Base-by-base conservation (phyloP, 2,329 filamentous ascomycete genomes). In the Parasarocladium wereldwijsianum region DNA sequence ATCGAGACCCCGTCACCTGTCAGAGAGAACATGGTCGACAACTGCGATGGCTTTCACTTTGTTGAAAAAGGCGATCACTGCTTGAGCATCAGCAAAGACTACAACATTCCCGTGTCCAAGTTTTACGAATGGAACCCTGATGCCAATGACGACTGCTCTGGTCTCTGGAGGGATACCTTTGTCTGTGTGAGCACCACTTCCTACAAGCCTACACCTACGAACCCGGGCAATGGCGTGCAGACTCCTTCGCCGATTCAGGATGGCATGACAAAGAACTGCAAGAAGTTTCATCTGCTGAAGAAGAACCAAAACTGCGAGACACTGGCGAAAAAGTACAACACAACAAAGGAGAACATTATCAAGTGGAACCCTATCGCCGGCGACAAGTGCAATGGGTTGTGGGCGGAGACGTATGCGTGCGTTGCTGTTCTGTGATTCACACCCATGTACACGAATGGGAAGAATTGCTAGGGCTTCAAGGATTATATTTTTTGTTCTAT, bases 1-100 rank as follows among this genome's bases (percentile, higher is more conserved):
- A 29, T 40, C 25, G 14, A n/a, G 6, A 41, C 39, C 11, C 27
- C 27, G 17, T 7, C 27, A 15, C 27, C 27, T 21, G 20, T 13
- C 9, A 35, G 36, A 32, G 5, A 8, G 12, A 31, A 34, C 20
- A 41, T 42, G 34, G 31, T 31, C 8, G 16, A 12, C 7, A 36
- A 29, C 25, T 42, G 38, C 34, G 40, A 38, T 19, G 35, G 20
- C 19, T 42, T 38, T 26, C 29, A 43, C 20, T 23, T 29, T 2
- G 28, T 38, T 9, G 17, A 29, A 13, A 11, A 17, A 6, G 29
- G 29, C 4, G 32, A 36, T 20, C 31, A 21, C 2, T 40, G 40
- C 26, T 27, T 26, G 14, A 13, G 5, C 7, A 34, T 38, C 8
- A 24, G 29, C 23, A 15, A 13, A 8, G n/a, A 17, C 9, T 18